Conservation (phyloP, 805 yeast species). For the Candida arabinofermentans region DNA sequence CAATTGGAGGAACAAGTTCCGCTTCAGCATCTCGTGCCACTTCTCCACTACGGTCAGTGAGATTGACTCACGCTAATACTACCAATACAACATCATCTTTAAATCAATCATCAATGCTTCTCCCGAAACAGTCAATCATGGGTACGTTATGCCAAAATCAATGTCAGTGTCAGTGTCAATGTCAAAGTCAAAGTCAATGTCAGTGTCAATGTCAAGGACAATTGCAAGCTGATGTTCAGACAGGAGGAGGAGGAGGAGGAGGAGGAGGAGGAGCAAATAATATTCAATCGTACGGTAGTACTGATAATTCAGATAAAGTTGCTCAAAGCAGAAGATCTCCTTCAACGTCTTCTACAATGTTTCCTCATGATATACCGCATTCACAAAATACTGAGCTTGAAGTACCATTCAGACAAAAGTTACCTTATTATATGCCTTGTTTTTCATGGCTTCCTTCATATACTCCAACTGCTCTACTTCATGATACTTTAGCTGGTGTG, state of each 20-base stretch:
- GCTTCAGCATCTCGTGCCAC: no score
- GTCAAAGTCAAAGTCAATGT: background rate
- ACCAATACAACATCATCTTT: background rate
- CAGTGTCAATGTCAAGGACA: background rate
- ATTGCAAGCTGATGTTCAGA: no score
- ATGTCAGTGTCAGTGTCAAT: background rate
- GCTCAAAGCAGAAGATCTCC: no score
- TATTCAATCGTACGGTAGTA: no score
- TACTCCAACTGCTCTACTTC: slow-evolving; percentile 32
- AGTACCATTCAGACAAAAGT: slow-evolving; percentile 17
- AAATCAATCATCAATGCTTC: background rate
- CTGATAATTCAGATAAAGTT: no score
- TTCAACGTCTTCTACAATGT: background rate
- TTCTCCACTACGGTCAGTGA: background rate
- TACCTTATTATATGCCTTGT: slow-evolving; percentile 67
- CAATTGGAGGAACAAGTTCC: no score
- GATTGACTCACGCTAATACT: background rate
- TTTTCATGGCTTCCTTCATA: slow-evolving; percentile 64
- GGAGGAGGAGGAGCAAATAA: no score
- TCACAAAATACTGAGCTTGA: background rate
- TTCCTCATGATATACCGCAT: background rate
- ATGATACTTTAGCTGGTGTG: slow-evolving; percentile 79
- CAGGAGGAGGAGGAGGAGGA: no score
- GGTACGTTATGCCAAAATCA: no score
- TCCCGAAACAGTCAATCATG: background rate